Base-by-base conservation (phyloP, 2,329 filamentous ascomycete genomes). In the Penicillium thymicola region DNA sequence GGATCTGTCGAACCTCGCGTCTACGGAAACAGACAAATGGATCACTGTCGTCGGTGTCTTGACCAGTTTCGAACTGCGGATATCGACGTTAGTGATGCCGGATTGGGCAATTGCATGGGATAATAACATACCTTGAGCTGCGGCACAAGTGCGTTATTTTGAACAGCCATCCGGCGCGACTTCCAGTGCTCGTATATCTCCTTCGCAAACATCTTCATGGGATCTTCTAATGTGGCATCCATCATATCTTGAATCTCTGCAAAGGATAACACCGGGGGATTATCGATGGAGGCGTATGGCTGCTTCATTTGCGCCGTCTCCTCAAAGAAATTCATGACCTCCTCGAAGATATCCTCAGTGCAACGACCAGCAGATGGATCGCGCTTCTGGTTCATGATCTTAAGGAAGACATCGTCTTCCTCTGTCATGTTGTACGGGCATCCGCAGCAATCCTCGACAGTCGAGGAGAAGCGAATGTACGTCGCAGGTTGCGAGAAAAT, bases 21-120 rank as follows among this genome's bases (percentile, higher is more conserved):
- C 94, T 87, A 71, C 94, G 86, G 84, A 99, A 99, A 77, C 94
- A 99, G 68, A 99, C 92, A 77, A 96, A 99, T 47, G 94, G 94
- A 76, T 99, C 94, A 67, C 90, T 86, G 72, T 99, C 94, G 74
- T 99, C 94, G 59, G 88, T 95, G 63, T 97, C 93, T 71, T 91
- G 89, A 61, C 94, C 91, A 45, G 88, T 95, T 78, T 99, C 94
- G 64, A 96, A 94, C 78, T 81, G 68, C 52, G 40, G 16, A 47
- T 40, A 38, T 16, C 5, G 21, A 23, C 37, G 62, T 68, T 54
- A 70, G 67, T 45, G 42, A 9, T 34, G 14, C 9, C 7, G 28
- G 28, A 34, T 34, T 34, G 5, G 36, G 27, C 37, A 55, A 40
- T 42, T 25, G 48, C 55, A 45, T 56, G 40, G 3, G 14, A 34